Evolutionary conservation across 2,329 filamentous ascomycete genomes (phyloP), one percentile per base, ranked within the genome.

Genomic region (Penicillium sp.): DNA sequence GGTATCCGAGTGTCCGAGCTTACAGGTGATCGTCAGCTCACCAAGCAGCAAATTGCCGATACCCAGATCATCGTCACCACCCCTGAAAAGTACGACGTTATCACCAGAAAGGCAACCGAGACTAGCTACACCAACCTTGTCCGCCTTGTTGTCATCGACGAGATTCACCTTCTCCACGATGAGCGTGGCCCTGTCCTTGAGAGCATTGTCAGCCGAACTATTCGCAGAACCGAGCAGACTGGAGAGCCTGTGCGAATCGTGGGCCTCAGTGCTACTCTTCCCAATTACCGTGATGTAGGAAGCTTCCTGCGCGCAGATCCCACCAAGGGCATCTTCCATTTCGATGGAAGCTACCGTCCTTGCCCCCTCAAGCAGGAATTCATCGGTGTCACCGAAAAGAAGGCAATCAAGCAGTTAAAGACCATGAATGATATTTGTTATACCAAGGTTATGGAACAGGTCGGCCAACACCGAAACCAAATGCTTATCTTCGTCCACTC

Each of bases 401-500:
- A 97, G 73, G 90, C 94, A 6, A 99, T 99, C 77, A 99, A 97
- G 77, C 94, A 99, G 73, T 80, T 99, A 52, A 97, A 97, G 81
- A 95, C 90, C 0, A 99, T 99, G 94, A 99, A 99, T 69, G 94
- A 99, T 66, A 92, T 99, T 52, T 97, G 91, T 55, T 99, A 99
- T 74, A 95, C 88, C 61, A 99, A 99, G 75, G 92, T 97, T 28
- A 84, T 99, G 52, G 94, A 99, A 74, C 93, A 97, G 70, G 93
- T 97, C 30, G 94, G 94, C 7, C 87, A 88, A 56, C 88, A 95
- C 68, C 86, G 90, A 61, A 96, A 99, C 67, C 94, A 99, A 74
- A 97, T 99, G 92, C 85, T 99, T 37, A 96, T 99, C 57, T 99
- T 99, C 69, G 94, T 99, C 6, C 95, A 99, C 72, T 99, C 95